Conservation (phyloP, 2,329 filamentous ascomycete species). For the Pseudogymnoascus sp. region DNA sequence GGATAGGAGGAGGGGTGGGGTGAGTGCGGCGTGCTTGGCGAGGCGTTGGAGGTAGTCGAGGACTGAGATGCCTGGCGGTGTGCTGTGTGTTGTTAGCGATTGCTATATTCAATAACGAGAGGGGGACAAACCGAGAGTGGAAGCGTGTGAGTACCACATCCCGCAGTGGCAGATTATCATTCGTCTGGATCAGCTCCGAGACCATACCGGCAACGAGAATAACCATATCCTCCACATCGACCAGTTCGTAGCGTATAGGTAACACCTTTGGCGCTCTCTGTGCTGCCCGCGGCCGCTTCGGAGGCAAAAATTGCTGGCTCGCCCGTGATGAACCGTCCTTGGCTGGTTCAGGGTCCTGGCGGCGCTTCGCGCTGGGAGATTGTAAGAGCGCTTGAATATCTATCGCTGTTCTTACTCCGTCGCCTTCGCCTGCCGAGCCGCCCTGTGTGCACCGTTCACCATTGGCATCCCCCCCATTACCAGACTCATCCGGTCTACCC, state of each 20-base stretch:
- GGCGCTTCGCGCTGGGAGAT: neutral
- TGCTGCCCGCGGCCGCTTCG: conserved; percentile 50
- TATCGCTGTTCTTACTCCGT: neutral
- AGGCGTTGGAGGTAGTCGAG: conserved; percentile 88
- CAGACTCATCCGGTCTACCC: neutral
- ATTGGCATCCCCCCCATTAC: neutral
- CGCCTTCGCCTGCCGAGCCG: neutral
- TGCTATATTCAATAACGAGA: neutral
- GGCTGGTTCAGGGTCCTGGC: neutral
- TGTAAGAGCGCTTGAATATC: neutral
- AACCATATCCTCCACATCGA: conserved; percentile 78
- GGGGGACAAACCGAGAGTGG: conserved; percentile 68
- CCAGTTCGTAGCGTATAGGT: conserved; percentile 73
- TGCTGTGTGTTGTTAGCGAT: conserved; percentile 33
- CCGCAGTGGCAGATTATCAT: conserved; percentile 78
- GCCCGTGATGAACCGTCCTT: neutral
- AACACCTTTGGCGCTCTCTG: conserved; percentile 50
- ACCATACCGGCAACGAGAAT: conserved; percentile 92
- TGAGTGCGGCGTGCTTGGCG: conserved; percentile 87
- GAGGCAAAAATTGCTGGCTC: conserved; percentile 18
- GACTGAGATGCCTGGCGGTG: conserved; percentile 87
- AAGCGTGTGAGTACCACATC: conserved; percentile 87
- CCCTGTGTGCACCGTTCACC: neutral
- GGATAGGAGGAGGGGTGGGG: conserved; percentile 86
- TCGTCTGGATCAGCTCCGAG: conserved; percentile 86